Evolutionary conservation across 306 rosid genomes (phyloP).

Genomic region (Cucurbita moschata): DNA sequence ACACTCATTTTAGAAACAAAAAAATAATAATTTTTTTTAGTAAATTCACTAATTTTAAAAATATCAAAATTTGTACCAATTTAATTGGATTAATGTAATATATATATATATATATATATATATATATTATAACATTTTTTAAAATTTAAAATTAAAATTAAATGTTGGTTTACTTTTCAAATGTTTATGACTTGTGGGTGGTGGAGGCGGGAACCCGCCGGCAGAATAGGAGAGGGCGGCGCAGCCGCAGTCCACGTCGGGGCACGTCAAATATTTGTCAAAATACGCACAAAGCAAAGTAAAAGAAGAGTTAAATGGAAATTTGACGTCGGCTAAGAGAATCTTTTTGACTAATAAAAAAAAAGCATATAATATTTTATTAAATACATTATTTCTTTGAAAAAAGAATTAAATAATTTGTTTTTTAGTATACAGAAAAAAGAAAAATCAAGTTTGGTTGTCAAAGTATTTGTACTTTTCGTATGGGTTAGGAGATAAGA

Average conservation of each 20-base stretch:
- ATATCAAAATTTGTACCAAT: too few relatives aligned
- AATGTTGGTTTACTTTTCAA: neutral
- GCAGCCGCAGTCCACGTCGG: constrained; percentile 1
- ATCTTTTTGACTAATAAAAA: neutral
- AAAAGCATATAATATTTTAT: neutral
- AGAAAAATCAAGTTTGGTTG: neutral
- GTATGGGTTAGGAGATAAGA: neutral
- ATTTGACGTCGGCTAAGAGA: neutral
- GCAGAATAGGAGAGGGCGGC: neutral
- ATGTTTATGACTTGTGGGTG: neutral
- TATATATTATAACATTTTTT: too few relatives aligned
- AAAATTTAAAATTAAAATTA: too few relatives aligned
- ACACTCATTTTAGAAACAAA: too few relatives aligned
- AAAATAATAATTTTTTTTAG: too few relatives aligned
- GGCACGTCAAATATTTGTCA: neutral
- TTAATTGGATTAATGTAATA: too few relatives aligned
- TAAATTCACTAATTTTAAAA: too few relatives aligned
- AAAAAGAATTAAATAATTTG: neutral
- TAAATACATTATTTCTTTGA: neutral
- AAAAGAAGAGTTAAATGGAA: neutral
- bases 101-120: too few relatives aligned
- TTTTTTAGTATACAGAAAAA: neutral
- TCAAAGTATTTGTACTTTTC: constrained; percentile 8
- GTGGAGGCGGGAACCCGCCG: neutral
- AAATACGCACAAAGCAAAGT: neutral